These are phyloP conservation scores for Trametes cinnabarina DNA, from an alignment of 768 basidiomycete genomes.

Conservation along the genomic window DNA sequence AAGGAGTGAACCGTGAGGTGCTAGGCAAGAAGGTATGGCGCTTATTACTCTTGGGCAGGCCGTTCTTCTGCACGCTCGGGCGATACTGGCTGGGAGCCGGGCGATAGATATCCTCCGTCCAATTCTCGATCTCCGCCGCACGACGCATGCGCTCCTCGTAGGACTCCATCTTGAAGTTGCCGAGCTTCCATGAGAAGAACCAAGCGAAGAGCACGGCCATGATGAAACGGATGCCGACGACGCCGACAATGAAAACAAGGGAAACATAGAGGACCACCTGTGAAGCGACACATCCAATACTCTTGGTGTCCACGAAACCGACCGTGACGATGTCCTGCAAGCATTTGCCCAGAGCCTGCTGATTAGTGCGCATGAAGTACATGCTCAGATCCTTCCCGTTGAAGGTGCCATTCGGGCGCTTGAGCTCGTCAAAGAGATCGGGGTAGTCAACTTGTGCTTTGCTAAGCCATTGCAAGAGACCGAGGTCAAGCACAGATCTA, in stretches of 20 bases:
- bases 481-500: slow-evolving; percentile 87
- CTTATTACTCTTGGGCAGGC: slow-evolving; percentile 54
- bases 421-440: slow-evolving; percentile 75
- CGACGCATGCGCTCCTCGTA: slow-evolving; percentile 90
- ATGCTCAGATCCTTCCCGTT: slow-evolving; percentile 88
- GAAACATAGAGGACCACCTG: slow-evolving; percentile 93
- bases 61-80: slow-evolving; percentile 80
- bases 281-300: slow-evolving; percentile 95
- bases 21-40: slow-evolving; percentile 63
- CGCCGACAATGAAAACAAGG: slow-evolving; percentile 95
- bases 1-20: slow-evolving; percentile 71
- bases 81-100: slow-evolving; percentile 89
- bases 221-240: slow-evolving; percentile 89
- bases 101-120: slow-evolving; percentile 94
- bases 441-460: slow-evolving; percentile 81
- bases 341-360: slow-evolving; percentile 71
- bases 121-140: slow-evolving; percentile 88
- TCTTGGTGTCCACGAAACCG: slow-evolving; percentile 92
- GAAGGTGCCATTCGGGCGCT: slow-evolving; percentile 64
- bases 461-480: slow-evolving; percentile 83
- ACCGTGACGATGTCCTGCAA: slow-evolving; percentile 83
- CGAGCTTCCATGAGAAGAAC: slow-evolving; percentile 97
- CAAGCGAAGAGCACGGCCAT: slow-evolving; percentile 98
- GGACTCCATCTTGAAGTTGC: slow-evolving; percentile 90
- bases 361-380: slow-evolving; percentile 69